These are phyloP conservation scores for Syzygium grande DNA, from an alignment of 345 rosid genomes.

Conservation along the genomic window DNA sequence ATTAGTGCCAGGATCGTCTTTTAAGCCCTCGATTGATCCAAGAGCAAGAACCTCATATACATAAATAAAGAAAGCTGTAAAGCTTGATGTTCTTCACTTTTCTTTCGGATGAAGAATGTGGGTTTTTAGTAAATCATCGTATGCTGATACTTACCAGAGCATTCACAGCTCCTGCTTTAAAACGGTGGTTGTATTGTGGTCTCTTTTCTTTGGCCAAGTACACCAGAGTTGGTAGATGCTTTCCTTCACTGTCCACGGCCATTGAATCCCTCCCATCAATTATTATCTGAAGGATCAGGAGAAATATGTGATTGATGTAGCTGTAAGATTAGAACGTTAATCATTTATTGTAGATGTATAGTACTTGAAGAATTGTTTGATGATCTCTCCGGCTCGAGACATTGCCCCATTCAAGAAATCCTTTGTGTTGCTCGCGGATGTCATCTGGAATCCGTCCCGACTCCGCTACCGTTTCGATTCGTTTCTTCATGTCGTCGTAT, in stretches of 20 bases:
- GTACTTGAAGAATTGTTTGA: slow-evolving; percentile 30
- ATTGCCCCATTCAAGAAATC: slow-evolving; percentile 20
- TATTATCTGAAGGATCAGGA: neutral
- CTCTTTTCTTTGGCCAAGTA: slow-evolving; percentile 41
- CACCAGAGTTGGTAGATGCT: slow-evolving; percentile 25
- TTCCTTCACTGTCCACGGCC: slow-evolving; percentile 20
- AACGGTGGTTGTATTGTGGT: slow-evolving; percentile 25
- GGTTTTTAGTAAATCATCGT: neutral
- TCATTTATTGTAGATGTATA: neutral
- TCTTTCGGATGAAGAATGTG: neutral
- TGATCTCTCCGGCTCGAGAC: slow-evolving; percentile 18
- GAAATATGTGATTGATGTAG: neutral
- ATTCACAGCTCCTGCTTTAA: slow-evolving; percentile 49
- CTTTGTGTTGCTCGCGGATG: slow-evolving; percentile 9
- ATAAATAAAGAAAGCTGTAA: neutral
- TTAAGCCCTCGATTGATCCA: neutral
- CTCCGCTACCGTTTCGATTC: slow-evolving; percentile 12
- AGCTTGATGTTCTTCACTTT: neutral
- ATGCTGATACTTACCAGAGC: slow-evolving; percentile 18
- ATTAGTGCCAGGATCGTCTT: neutral
- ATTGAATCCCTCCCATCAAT: slow-evolving; percentile 9
- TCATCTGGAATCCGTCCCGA: slow-evolving; percentile 18
- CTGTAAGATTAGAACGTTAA: neutral
- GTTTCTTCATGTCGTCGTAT: slow-evolving; percentile 19
- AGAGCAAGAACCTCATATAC: neutral